phyloP scores from a whole-genome alignment of 208 protist species.

The Leishmania guyanensis region DNA sequence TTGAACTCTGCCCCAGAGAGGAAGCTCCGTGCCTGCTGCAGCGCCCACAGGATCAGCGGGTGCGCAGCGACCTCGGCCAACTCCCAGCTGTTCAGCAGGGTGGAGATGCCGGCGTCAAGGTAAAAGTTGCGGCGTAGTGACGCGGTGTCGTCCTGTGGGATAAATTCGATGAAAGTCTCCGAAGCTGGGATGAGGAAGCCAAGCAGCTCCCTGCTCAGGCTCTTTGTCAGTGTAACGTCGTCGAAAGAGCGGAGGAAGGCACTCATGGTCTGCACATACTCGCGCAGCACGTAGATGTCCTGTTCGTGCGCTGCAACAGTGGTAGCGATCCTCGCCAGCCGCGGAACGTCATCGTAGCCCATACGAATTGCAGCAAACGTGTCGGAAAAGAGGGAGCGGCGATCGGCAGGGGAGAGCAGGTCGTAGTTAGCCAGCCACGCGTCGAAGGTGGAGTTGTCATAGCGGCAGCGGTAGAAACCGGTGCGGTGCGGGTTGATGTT shows the following conservation, averaged over 20 bases:
- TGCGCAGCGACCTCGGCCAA: slow-evolving; percentile 26
- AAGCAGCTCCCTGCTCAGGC: slow-evolving; percentile 32
- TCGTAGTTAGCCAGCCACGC: slow-evolving; percentile 51
- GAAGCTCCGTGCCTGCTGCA: slow-evolving; percentile 57
- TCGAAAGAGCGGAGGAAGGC: slow-evolving; percentile 47
- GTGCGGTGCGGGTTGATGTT: slow-evolving; percentile 74
- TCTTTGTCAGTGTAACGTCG: slow-evolving; percentile 32
- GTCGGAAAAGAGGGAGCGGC: slow-evolving; percentile 71
- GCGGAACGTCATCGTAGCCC: slow-evolving; percentile 69
- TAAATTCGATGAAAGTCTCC: slow-evolving; percentile 17
- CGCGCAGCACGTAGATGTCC: slow-evolving; percentile 54
- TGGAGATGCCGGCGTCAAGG: slow-evolving; percentile 35
- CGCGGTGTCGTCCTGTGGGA: slow-evolving; percentile 24
- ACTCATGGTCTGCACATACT: slow-evolving; percentile 47
- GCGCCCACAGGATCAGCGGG: slow-evolving; percentile 58
- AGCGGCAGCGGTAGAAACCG: slow-evolving; percentile 88
- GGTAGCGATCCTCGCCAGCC: slow-evolving; percentile 41
- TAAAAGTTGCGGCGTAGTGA: slow-evolving; percentile 42
- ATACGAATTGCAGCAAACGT: slow-evolving; percentile 71
- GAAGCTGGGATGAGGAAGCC: slow-evolving; percentile 35
- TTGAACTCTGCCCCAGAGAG: slow-evolving; percentile 38
- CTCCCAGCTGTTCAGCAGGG: slow-evolving; percentile 23
- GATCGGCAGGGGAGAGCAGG: slow-evolving; percentile 49
- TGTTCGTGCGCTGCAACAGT: slow-evolving; percentile 50
- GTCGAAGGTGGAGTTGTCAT: slow-evolving; percentile 69